A percentile compares a stretch with the other conserved stretches of the same genome.
phyloP scores from a whole-genome alignment of 495 filamentous ascomycete species.

The Glarea lozoyensis region DNA sequence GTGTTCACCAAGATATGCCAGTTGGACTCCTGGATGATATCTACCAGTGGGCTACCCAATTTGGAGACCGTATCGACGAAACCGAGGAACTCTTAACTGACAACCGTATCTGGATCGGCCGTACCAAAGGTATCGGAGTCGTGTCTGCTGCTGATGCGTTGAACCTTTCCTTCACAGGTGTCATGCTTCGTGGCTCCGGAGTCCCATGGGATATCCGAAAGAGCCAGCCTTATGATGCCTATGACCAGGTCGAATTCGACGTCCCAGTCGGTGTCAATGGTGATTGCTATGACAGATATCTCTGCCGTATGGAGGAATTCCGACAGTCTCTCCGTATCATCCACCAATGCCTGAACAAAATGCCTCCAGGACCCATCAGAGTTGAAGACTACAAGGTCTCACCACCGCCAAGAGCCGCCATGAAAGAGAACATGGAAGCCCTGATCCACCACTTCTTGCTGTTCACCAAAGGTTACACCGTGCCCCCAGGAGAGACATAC shows the following conservation, averaged over 20 bases:
- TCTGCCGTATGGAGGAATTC: conserved; percentile 99
- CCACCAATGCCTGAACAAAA: conserved; percentile 97
- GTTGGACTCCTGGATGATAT: conserved; percentile 96
- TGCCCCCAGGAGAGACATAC: conserved; percentile 98
- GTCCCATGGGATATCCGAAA: conserved; percentile 98
- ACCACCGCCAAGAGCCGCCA: conserved; percentile 91
- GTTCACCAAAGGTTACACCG: conserved; percentile 95
- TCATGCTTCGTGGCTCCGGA: conserved; percentile 95
- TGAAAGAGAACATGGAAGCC: conserved; percentile 99
- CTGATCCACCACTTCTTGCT: conserved; percentile 98
- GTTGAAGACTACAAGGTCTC: conserved; percentile 99
- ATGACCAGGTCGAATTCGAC: conserved; percentile 95
- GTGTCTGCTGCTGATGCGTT: conserved; percentile 86
- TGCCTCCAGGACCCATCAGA: conserved; percentile 86
- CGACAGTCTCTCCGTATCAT: conserved; percentile 95
- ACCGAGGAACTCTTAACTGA: conserved; percentile 98
- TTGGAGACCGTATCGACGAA: conserved; percentile 98
- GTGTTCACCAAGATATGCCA: conserved; percentile 92
- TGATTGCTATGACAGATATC: conserved; percentile 98
- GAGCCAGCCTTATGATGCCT: conserved; percentile 92
- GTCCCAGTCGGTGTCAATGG: conserved; percentile 94
- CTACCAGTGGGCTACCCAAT: conserved; percentile 99
- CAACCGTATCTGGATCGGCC: conserved; percentile 97
- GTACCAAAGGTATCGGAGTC: conserved; percentile 86
- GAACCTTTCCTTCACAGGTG: conserved; percentile 91